Evolutionary conservation across 305 asterid species (phyloP), one percentile per base, ranked within the genome.

Genomic region (Fraxinus ornus): DNA sequence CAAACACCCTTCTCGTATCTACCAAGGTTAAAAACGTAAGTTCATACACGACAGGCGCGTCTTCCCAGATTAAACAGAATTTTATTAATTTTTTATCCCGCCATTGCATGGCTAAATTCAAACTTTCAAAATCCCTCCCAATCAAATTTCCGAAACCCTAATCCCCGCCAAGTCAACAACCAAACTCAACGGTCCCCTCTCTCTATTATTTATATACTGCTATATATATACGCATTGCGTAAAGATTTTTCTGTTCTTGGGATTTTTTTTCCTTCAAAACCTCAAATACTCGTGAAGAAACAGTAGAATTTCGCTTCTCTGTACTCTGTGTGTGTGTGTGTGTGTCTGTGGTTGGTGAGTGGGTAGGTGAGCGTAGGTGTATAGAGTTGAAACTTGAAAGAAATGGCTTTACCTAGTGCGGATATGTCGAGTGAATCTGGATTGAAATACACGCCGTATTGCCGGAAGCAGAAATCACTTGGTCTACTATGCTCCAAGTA

Each of bases 401-500:
- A 78, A 26, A 84, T 80, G 91, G 90, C 87, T 22, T 75, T 85
- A 68, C 88, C 88, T 66, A 52, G 78, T 15, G 21, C 77, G 0
- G 49, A 79, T 32, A 77, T 83, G 7, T 88, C 83, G 73, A 82
- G 84, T 10, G 95, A 93, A 13, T 89, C 95, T 84, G 94, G 94
- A 90, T 89, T 95, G 81, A 88, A 83, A 75, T 94, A 88, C 0
- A 76, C 81, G 5, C 89, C 94, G 21, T 95, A 95, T 36, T 94
- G 97, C 90, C 93, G 99, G 0, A 94, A 95, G 78, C 98, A 95
- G 90, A 95, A 95, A 80, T 95, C 99, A 0, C 93, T 95, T 12
- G 98, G 98, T 12, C 97, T 95, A 21, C 75, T 95, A 17, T 95
- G 99, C 89, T 90, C 99, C 80, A 95, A 95, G 98, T 95, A 88